Evolutionary conservation across 2,329 filamentous ascomycete genomes (phyloP), one percentile per base, ranked within the genome.

Genomic region (Penicillium sumatraense): DNA sequence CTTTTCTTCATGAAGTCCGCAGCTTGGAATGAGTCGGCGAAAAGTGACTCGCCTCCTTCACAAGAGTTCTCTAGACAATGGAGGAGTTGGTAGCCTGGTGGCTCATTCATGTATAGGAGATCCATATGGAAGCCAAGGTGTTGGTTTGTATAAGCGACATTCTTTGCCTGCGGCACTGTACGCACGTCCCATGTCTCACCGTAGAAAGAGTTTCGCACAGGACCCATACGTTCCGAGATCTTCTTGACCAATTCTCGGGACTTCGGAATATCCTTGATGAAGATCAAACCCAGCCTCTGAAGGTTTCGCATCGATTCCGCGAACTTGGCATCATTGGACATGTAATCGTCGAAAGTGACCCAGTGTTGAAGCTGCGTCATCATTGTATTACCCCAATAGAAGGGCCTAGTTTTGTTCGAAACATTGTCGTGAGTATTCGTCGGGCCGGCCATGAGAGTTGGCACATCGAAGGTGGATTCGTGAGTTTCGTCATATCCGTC

Each of bases 41-140:
- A 99, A 49, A 96, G 81, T 1, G 91, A 96, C 66, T 91, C 88
- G 44, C 93, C 95, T 16, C 93, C 93, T 0, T 82, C 77, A 62
- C 87, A 88, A 1, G 86, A 88, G 66, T 96, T 96, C 59, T 89
- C 84, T 38, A 98, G 81, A 68, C 92, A 97, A 75, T 98, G 95
- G 3, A 98, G 84, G 21, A 98, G 79, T 74, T 99, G 93, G 49
- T 95, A 85, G 27, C 88, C 86, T 0, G 93, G 93, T 2, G 90
- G 86, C 48, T 90, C 84, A 13, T 83, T 78, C 75, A 95, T 88
- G 76, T 98, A 98, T 52, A 97, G 81, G 36, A 98, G 82, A 71
- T 98, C 95, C 85, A 96, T 95, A 76, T 99, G 95, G 45, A 97
- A 86, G 14, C 90, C 90, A 1, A 98, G 85, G 67, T 87, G 88